Percentiles rank a stretch among this genome's conserved stretches.
Evolutionary conservation across 139 green algal genomes (phyloP).

Genomic region (Micractinium conductrix): DNA sequence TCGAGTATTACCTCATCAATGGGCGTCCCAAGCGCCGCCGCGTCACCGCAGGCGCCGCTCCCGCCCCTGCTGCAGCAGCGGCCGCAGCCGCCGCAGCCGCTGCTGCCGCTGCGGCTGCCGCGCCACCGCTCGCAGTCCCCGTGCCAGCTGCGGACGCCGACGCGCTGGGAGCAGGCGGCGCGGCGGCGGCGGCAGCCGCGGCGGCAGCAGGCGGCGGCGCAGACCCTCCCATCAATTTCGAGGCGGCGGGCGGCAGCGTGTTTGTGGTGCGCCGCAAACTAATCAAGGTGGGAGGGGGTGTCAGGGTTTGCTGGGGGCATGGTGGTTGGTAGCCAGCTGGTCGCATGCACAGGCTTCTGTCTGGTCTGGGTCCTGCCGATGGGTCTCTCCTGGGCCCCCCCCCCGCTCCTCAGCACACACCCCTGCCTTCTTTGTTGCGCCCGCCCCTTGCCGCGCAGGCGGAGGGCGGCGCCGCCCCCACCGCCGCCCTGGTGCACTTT

Average conservation of each 20-base stretch:
- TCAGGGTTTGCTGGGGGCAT: background rate
- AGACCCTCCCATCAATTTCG: conserved; percentile 40
- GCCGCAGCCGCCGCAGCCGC: background rate
- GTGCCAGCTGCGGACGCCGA: background rate
- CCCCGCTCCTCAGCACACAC: no score
- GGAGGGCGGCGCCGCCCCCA: background rate
- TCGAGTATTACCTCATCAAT: conserved; percentile 49
- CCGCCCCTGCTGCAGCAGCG: background rate
- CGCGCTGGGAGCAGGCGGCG: background rate
- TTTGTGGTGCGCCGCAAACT: conserved; percentile 53
- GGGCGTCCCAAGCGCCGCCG: conserved; percentile 45
- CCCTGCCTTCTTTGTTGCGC: no score
- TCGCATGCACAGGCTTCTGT: background rate
- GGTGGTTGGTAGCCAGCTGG: no score
- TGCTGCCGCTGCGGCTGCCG: background rate
- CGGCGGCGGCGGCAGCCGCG: background rate
- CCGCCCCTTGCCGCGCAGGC: background rate
- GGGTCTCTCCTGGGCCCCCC: background rate
- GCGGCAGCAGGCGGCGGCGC: background rate
- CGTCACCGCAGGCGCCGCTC: background rate
- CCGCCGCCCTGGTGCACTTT: conserved; percentile 45
- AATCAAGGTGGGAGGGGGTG: conserved; percentile 7
- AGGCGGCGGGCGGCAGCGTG: conserved; percentile 30
- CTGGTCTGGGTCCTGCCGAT: background rate
- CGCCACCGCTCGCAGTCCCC: background rate